Base-by-base conservation (phyloP, 2,329 filamentous ascomycete genomes). In the Gremmenia infestans region DNA sequence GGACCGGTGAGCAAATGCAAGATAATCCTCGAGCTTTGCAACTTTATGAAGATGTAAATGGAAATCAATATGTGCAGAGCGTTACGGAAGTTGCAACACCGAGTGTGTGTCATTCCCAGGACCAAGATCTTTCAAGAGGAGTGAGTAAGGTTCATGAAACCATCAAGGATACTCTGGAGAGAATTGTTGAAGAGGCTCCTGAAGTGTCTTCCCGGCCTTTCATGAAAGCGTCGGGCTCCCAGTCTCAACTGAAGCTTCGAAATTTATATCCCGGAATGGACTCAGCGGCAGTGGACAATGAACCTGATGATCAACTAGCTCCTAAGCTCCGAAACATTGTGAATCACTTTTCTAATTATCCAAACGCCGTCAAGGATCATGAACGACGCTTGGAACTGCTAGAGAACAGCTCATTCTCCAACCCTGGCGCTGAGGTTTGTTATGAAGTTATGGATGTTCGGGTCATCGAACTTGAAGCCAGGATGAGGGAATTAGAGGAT, bases 391-490 rank as follows among this genome's bases (percentile, higher is more conserved):
- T 93, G 12, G 85, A 89, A 49, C 74, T 77, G 54, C 75, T 92
- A 5, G 89, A 93, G 70, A 88, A 80, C 50, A 76, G 81, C 1
- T 91, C 87, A 0, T 89, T 91, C 65, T 82, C 83, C 23, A 78
- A 81, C 45, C 76, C 79, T 17, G 79, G 80, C n/a, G 80, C 87
- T 48, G 87, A 91, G 22, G 85, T 88, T 39, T 81, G 88, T 49
- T 75, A 84, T 17, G 86, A 89, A 19, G 83, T 80, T 53, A 79
- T 88, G 46, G 88, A 91, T 61, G 77, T 84, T 8, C 81, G 87
- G 22, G 75, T 91, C 7, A 79, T 83, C 1, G 87, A 91, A 39
- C 74, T 91, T 6, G 88, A 91, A 68, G 79, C 78, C 28, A 78
- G 81, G 37, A 72, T 86, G 4, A 80, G 82, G 22, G 82, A 86